Base-by-base conservation (phyloP, 495 filamentous ascomycete species). In the Hypoxylon fragiforme region DNA sequence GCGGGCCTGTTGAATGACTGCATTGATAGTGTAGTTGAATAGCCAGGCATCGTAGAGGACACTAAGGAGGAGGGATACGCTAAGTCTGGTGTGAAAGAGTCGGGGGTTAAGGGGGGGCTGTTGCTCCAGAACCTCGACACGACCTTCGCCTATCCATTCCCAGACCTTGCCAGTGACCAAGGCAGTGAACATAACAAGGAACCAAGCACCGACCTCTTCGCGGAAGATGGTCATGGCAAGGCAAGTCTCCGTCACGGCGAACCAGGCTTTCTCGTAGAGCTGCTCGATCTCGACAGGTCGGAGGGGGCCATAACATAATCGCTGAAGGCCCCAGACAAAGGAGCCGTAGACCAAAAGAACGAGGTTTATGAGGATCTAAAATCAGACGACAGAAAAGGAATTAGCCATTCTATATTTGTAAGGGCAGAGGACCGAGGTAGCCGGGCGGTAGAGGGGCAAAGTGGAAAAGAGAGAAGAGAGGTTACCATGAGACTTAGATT, bases 161-260 rank as follows among this genome's bases (percentile, higher is more conserved):
- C 95, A 97, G 35, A 97, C 91, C 71, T 96, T 97, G 35, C 90
- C 91, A 20, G 88, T 89, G 37, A 97, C 78, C n/a, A 97, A 79
- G 28, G 84, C 84, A 12, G 94, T 88, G 64, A 97, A 97, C 92
- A 97, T 97, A 57, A 94, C 82, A 42, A 97, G 71, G 63, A 97
- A 96, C 83, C 90, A 95, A 20, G 83, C 87, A 37, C 95, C 95
- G 24, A 97, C 81, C 66, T 96, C 90, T 46, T 96, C 94, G 15
- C 94, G 81, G 68, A 98, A 98, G 58, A 96, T 96, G n/a, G 92
- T 96, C 92, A 97, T 97, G 12, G 95, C 94, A 32, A 98, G 80
- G 69, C 89, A 92, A 57, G 94, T 97, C 69, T 98, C 94, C 16
- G 91, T 96, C 32, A 98, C 85, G 41, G 92, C 91, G 66, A 95